Evolutionary conservation across 176 grass and related monocot species (phyloP), one percentile per base, ranked within the genome.

Genomic region (Triticum urartu): DNA sequence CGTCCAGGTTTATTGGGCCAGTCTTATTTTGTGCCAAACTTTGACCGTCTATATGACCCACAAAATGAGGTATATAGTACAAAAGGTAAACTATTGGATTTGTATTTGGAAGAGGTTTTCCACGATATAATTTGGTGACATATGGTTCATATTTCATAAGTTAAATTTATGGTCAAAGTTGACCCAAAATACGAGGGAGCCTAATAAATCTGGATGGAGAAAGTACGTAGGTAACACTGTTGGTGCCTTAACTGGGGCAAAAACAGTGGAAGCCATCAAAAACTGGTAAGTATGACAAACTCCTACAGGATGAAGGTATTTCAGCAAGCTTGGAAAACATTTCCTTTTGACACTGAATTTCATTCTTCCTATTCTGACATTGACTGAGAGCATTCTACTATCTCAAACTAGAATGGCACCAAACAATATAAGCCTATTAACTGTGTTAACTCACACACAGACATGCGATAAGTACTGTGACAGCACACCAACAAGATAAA

Each of bases 311-410:
- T 86, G 11, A 22, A 68, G 60, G 59, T 77, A 34, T 43, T 85
- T 45, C 35, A 24, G 45, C 9, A 81, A 68, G 79, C 38, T 48
- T 34, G 22, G 45, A 13, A 70, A 79, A 60, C 5, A 59, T 33
- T 72, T 48, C 43, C 13, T 73, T 87, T 75, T 83, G 87, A 78
- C 66, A 47, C 22, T 65, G 59, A 26, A 84, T 74, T 79, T 20
- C 11, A 12, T 15, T 45, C 25, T 68, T 59, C 75, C 45, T 32
- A 71, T 26, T 35, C 60, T 79, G 59, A 66, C 17, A 45, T 74
- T 64, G 26, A 58, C 50, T 56, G 50, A 61, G 54, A 80, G 68
- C 61, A 62, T 63, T 65, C 10, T 69, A 84, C 50, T 52, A 61
- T 28, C 39, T 63, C 61, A 88, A 85, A 84, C 35, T 70, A 62